Evolutionary conservation across 2,329 filamentous ascomycete species (phyloP), one percentile per base, ranked within the genome.

Genomic region (Pseudocercospora fuligena): DNA sequence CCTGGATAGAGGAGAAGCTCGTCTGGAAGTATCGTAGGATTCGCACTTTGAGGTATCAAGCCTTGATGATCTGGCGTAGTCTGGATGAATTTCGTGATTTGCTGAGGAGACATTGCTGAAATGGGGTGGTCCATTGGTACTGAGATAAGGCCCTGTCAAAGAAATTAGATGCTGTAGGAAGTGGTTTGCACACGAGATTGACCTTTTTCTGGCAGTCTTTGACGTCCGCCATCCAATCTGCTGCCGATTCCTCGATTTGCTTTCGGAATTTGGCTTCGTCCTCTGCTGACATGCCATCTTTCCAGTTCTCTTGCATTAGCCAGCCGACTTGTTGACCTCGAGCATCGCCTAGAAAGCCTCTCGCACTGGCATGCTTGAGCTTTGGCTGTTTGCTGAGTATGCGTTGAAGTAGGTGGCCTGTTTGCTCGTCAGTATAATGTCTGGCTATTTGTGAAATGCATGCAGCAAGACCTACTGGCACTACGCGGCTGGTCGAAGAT

Each of bases 21-120:
- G 65, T 81, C 77, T 1, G 80, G 73, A 11, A 81, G 65, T 7
- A 80, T 49, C 0, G 80, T 81, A 27, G 58, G 61, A 36, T 68
- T 68, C 36, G 57, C 54, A 12, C 5, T 7, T 14, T 29, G 7
- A 31, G 29, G 9, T 5, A 31, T 5, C 23, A 12, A 21, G 47
- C 23, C 47, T 51, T 51, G 47, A n/a, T 46, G 31, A 29, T 2
- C 23, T 9, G 25, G 11, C 19, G n/a, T 25, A 16, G 40, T 51
- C 33, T 61, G 25, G 46, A 61, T 53, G 46, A 51, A 61, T 5
- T 36, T 53, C 14, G 36, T 7, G n/a, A 61, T 36, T 2, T 29
- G 14, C 14, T 31, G 25, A 8, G 46, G 40, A 2, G 36, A 12
- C 11, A 36, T 27, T 33, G 59, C 36, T 3, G 14, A 29, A n/a